A percentile compares a stretch with the other conserved stretches of the same genome.
Evolutionary conservation across 1,139 yeast genomes (phyloP).

Genomic region (Pichia sp.): DNA sequence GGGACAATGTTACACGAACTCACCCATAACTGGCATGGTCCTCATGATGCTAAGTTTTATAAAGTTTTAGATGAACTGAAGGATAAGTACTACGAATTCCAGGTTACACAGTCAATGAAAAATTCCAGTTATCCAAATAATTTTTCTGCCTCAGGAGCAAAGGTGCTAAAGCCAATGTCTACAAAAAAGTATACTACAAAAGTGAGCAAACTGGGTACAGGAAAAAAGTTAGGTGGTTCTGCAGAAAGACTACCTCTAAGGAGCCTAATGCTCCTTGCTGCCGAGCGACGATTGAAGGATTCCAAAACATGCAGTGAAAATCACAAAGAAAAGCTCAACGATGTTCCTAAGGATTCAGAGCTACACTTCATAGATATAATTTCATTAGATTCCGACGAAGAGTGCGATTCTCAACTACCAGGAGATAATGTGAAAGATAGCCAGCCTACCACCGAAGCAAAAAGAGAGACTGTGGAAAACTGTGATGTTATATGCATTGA

Average conservation of each 20-base stretch:
- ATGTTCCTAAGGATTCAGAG: conserved; percentile 35
- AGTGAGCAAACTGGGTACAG: conserved; percentile 24
- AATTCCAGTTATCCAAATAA: conserved; percentile 9
- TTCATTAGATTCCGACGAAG: conserved; percentile 19
- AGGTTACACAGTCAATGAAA: conserved; percentile 40
- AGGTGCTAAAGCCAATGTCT: neutral
- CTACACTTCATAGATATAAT: conserved; percentile 34
- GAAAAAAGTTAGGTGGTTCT: conserved; percentile 18
- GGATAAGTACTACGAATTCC: conserved; percentile 52
- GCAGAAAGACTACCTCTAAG: conserved; percentile 23
- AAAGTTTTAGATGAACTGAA: conserved; percentile 57
- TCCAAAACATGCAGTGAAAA: conserved; percentile 47
- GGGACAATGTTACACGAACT: conserved; percentile 90
- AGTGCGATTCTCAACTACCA: neutral
- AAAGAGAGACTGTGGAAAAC: neutral
- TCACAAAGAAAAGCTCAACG: conserved; percentile 14
- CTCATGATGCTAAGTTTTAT: conserved; percentile 76
- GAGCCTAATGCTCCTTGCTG: conserved; percentile 59
- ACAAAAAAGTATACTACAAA: conserved; percentile 8
- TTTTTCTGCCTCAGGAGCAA: conserved; percentile 4
- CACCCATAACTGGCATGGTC: conserved; percentile 73
- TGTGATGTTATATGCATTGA: conserved; percentile 8
- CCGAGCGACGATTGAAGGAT: conserved; percentile 58
- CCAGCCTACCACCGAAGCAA: neutral
- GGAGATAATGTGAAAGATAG: neutral